These are phyloP conservation scores for Pseudoscleropodium purum DNA, from an alignment of 225 moss, liverwort and hornwort species.

Conservation along the genomic window DNA sequence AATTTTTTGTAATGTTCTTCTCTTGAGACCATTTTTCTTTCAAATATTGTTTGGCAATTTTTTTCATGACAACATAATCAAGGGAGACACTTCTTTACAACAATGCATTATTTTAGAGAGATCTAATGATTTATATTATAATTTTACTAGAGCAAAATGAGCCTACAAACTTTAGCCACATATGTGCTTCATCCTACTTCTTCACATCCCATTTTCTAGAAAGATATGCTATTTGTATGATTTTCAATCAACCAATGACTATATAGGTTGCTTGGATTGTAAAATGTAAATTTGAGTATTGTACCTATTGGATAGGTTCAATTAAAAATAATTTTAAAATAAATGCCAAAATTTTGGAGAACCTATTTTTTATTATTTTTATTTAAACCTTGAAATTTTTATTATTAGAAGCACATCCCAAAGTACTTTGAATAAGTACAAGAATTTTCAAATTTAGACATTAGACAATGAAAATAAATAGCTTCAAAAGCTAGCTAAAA, in stretches of 20 bases:
- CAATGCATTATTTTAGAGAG: neutral
- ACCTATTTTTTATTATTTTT: neutral
- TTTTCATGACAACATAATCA: neutral
- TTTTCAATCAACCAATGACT: neutral
- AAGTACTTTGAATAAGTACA: neutral
- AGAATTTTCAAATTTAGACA: neutral
- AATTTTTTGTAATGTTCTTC: no score
- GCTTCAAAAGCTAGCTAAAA: neutral
- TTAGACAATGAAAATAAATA: neutral
- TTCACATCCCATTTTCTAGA: neutral
- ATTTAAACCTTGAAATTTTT: neutral
- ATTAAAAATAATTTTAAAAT: neutral
- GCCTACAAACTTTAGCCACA: neutral
- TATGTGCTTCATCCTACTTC: neutral
- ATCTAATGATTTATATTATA: neutral
- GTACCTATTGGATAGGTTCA: neutral
- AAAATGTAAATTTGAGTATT: neutral
- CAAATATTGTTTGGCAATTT: neutral
- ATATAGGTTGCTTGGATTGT: neutral
- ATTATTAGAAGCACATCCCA: rapidly evolving
- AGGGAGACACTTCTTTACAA: neutral
- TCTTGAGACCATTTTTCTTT: neutral
- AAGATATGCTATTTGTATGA: neutral
- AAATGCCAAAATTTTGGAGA: neutral
- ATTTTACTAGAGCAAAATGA: neutral